These are phyloP conservation scores for Phytophthora megakarya DNA, from an alignment of 352 stramenopile species.

Conservation along the genomic window DNA sequence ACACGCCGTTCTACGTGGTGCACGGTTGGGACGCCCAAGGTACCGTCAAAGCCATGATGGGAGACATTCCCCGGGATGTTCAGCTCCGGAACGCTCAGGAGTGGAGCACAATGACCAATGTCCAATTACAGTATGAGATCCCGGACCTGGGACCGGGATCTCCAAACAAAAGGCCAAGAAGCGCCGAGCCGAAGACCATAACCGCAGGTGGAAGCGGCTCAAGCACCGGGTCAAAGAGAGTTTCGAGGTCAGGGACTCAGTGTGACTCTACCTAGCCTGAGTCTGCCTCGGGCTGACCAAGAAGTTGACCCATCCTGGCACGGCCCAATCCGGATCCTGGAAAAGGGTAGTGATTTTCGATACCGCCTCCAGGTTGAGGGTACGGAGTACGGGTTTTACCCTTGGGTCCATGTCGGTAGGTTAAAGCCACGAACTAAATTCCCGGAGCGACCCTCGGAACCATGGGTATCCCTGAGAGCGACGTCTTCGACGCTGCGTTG, in stretches of 20 bases:
- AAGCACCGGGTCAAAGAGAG: no score
- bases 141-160: slow-evolving; percentile 2
- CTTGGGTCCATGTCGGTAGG: neutral
- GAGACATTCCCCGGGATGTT: neutral
- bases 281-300: slow-evolving; percentile 3
- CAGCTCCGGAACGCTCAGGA: slow-evolving; percentile 5
- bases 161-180: slow-evolving; percentile 5
- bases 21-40: slow-evolving; percentile 27
- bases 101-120: slow-evolving; percentile 9
- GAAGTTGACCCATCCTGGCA: slow-evolving; percentile 8
- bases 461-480: no score
- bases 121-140: no score
- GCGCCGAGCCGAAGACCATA: neutral
- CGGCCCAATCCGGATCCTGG: neutral
- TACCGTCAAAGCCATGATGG: slow-evolving; percentile 13
- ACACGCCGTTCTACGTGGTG: slow-evolving; percentile 24
- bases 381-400: no score
- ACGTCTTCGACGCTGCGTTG: no score
- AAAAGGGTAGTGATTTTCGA: no score
- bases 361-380: no score
- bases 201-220: no score
- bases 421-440: slow-evolving; percentile 1
- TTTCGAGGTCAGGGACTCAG: neutral
- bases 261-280: slow-evolving; percentile 9
- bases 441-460: neutral